Percentiles rank a stretch among this genome's conserved stretches.
Evolutionary conservation across 768 basidiomycete species (phyloP).

Genomic region (Clitopilus passeckerianus): DNA sequence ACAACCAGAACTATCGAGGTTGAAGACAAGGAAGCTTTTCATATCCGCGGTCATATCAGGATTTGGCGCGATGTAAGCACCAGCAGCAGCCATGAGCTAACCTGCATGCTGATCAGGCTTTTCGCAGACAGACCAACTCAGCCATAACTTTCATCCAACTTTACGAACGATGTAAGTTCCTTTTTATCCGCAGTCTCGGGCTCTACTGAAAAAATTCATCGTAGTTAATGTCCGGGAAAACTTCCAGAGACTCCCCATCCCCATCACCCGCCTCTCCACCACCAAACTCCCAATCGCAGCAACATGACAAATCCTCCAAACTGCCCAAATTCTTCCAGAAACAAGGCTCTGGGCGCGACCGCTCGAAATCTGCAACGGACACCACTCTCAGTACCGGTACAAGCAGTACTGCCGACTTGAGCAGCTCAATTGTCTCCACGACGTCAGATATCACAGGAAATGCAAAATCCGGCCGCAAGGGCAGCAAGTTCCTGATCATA

Average conservation of each 20-base stretch:
- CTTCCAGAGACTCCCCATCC: slow-evolving; percentile 35
- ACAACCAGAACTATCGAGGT: too few relatives aligned
- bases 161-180: background rate
- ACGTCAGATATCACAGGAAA: slow-evolving; percentile 11
- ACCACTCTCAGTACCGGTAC: slow-evolving; percentile 36
- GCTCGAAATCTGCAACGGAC: slow-evolving; percentile 48
- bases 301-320: slow-evolving; percentile 33
- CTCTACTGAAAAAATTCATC: background rate
- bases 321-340: slow-evolving; percentile 69
- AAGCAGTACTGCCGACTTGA: slow-evolving; percentile 26
- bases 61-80: background rate
- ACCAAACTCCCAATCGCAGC: background rate
- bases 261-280: slow-evolving; percentile 35
- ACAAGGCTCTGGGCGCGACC: slow-evolving; percentile 43
- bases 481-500: slow-evolving; percentile 31
- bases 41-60: background rate
- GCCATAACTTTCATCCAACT: background rate
- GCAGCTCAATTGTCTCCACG: slow-evolving; percentile 18
- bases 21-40: background rate
- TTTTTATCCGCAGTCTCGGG: background rate
- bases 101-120: background rate
- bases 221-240: slow-evolving; percentile 38
- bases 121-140: background rate
- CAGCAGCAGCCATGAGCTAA: background rate
- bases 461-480: slow-evolving; percentile 14